These are phyloP conservation scores for Rhizomucor miehei DNA, from an alignment of 371 early-diverging fungal species.

Conservation along the genomic window DNA sequence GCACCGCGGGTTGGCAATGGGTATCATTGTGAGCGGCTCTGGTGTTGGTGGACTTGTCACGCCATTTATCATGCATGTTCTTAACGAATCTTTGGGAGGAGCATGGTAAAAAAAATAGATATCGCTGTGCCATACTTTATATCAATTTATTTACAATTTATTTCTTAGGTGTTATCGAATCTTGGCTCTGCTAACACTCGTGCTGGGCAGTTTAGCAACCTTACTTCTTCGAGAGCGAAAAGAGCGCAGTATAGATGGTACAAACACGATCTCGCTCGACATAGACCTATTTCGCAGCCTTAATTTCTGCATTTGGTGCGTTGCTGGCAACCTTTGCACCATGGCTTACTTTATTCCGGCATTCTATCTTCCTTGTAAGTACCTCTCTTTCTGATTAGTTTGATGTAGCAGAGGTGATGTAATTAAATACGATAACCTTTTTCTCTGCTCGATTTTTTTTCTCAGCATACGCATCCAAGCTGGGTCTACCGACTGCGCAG, in stretches of 20 bases:
- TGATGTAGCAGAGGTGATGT: background rate
- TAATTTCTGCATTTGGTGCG: conserved; percentile 10
- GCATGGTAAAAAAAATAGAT: conserved; percentile 35
- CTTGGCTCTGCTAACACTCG: conserved; percentile 15
- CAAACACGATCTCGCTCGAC: conserved; percentile 4
- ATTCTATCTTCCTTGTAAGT: conserved; percentile 24
- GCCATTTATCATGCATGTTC: conserved; percentile 57
- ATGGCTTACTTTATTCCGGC: conserved; percentile 19
- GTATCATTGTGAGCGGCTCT: conserved; percentile 75
- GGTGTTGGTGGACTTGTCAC: conserved; percentile 78
- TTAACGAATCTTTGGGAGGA: conserved; percentile 55
- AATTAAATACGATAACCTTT: conserved; percentile 20
- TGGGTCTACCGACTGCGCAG: conserved; percentile 12
- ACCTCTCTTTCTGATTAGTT: background rate
- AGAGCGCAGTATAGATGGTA: background rate
- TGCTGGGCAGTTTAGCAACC: conserved; percentile 1
- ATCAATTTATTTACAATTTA: no score
- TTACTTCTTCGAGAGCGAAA: conserved; percentile 3
- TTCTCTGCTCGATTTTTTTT: conserved; percentile 21
- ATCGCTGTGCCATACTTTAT: no score
- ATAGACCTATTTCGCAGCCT: conserved; percentile 6
- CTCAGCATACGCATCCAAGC: conserved; percentile 1
- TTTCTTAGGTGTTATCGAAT: conserved; percentile 16
- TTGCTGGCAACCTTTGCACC: conserved; percentile 11
- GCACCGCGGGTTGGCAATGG: conserved; percentile 69